Conservation (phyloP, 495 filamentous ascomycete species). For the Thermochaetoides thermophila region DNA sequence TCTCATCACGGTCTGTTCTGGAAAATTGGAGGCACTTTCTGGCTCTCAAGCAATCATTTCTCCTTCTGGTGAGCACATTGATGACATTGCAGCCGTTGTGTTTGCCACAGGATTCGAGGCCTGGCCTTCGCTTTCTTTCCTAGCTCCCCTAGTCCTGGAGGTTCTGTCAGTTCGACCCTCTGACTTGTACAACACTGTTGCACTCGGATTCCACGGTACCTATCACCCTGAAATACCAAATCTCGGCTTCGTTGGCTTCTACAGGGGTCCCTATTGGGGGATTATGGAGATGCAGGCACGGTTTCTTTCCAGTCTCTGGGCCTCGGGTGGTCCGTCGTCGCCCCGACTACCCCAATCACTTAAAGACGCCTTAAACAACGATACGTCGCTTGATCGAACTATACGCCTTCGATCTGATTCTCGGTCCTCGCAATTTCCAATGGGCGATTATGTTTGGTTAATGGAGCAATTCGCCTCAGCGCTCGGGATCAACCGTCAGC, state of each 20-base stretch:
- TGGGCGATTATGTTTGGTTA: slow-evolving; percentile 66
- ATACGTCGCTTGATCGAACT: slow-evolving; percentile 29
- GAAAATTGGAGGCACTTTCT: slow-evolving; percentile 21
- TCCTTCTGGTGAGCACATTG: slow-evolving; percentile 24
- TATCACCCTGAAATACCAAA: slow-evolving; percentile 44
- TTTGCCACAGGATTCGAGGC: slow-evolving; percentile 68
- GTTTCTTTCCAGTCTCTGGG: slow-evolving; percentile 39
- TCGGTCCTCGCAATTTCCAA: slow-evolving; percentile 53
- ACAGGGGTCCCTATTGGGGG: slow-evolving; percentile 75
- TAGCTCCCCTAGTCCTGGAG: slow-evolving; percentile 40
- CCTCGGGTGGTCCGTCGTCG: slow-evolving; percentile 10
- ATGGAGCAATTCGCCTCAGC: slow-evolving; percentile 55
- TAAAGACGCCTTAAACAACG: slow-evolving; percentile 17
- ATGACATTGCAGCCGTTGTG: slow-evolving; percentile 49
- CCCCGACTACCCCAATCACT: slow-evolving; percentile 13
- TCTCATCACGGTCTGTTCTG: slow-evolving; percentile 37
- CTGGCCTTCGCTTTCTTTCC: slow-evolving; percentile 41
- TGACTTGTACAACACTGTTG: slow-evolving; percentile 48
- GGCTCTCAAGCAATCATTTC: slow-evolving; percentile 23
- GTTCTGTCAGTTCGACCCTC: slow-evolving; percentile 38
- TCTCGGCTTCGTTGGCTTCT: slow-evolving; percentile 73
- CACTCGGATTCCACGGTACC: slow-evolving; percentile 52
- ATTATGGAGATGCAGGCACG: slow-evolving; percentile 78
- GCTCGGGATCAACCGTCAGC: slow-evolving; percentile 27
- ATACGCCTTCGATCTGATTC: slow-evolving; percentile 27